Percentiles rank a stretch among this genome's conserved stretches.
phyloP scores from a whole-genome alignment of 1,284 basidiomycete genomes.

The Pseudozyma thailandica region DNA sequence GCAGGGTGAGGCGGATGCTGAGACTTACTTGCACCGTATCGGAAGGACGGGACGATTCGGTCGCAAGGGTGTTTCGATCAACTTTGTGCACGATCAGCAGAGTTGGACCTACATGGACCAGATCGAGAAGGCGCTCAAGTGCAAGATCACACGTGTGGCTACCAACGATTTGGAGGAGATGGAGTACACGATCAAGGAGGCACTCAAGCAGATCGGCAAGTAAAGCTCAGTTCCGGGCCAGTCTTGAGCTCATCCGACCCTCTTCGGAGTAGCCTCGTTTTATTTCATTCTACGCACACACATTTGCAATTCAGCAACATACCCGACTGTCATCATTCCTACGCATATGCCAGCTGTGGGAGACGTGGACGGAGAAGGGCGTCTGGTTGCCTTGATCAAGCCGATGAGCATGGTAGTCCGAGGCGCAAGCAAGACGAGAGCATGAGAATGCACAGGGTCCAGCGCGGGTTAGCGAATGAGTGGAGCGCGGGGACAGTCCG shows the following conservation, averaged over 20 bases:
- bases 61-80: constrained; percentile 67
- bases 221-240: constrained; percentile 4
- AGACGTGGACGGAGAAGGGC: not conserved
- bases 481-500: too few relatives aligned
- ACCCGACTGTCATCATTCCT: constrained; percentile 6
- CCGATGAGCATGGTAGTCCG: too few relatives aligned
- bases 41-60: constrained; percentile 72
- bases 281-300: too few relatives aligned
- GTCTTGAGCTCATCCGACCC: not conserved
- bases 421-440: too few relatives aligned
- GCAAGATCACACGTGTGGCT: constrained; percentile 60
- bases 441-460: too few relatives aligned
- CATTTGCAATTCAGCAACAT: constrained; percentile 17
- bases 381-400: too few relatives aligned
- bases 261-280: too few relatives aligned
- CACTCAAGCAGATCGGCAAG: constrained; percentile 54
- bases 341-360: constrained; percentile 3
- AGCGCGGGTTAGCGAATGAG: too few relatives aligned
- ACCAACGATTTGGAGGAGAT: constrained; percentile 67
- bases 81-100: constrained; percentile 66
- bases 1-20: constrained; percentile 80
- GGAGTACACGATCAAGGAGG: constrained; percentile 66
- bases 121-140: constrained; percentile 64
- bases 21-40: constrained; percentile 98
- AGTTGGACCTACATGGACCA: constrained; percentile 64